Conservation (phyloP, 2,329 filamentous ascomycete species). For the Penicillium occitanis region DNA sequence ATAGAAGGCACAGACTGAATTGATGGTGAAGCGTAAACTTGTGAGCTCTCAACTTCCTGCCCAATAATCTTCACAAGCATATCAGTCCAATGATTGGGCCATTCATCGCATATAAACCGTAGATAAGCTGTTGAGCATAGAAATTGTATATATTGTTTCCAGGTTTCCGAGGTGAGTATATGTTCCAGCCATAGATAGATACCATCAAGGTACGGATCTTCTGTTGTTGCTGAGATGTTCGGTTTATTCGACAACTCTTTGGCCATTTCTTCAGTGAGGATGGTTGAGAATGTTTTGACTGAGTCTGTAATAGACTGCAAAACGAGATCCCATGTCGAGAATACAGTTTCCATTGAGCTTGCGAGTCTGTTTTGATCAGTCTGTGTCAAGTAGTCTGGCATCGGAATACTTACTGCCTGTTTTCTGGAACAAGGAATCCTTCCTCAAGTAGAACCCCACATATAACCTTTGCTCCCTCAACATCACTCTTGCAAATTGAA, state of each 20-base stretch:
- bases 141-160: conserved; percentile 32
- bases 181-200: conserved; percentile 53
- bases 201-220: conserved; percentile 42
- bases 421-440: conserved; percentile 28
- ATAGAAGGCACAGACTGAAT: background rate
- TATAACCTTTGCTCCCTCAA: conserved; percentile 25
- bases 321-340: conserved; percentile 39
- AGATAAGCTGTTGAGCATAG: conserved; percentile 36
- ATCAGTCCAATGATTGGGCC: conserved; percentile 35
- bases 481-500: conserved; percentile 30
- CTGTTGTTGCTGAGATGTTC: conserved; percentile 19
- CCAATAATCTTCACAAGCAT: conserved; percentile 4
- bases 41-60: background rate
- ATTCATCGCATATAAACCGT: conserved; percentile 34
- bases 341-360: conserved; percentile 28
- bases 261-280: conserved; percentile 43
- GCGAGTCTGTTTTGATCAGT: conserved; percentile 28
- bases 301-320: conserved; percentile 38
- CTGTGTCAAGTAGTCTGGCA: background rate
- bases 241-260: conserved; percentile 30
- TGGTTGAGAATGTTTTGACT: conserved; percentile 36
- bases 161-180: conserved; percentile 43
- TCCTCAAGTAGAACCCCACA: conserved; percentile 32
- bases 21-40: background rate
- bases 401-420: conserved; percentile 31